Percentiles rank a stretch among this genome's conserved stretches.
phyloP scores from a whole-genome alignment of 2,329 filamentous ascomycete species.

The Curvularia lunata region DNA sequence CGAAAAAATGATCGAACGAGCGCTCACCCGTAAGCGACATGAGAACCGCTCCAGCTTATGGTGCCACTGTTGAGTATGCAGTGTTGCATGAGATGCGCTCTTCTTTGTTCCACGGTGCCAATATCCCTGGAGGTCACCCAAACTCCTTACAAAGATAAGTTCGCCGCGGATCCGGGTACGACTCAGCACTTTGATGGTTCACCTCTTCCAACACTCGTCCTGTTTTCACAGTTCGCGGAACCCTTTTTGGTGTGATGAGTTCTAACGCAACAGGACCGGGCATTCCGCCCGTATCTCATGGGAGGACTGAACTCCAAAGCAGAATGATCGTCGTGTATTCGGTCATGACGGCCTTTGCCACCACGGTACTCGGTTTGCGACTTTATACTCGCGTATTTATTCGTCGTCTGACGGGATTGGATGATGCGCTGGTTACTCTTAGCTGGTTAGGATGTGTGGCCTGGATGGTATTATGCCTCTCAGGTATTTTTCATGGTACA shows the following conservation, averaged over 20 bases:
- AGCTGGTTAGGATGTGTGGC: constrained; percentile 27
- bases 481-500: constrained; percentile 7
- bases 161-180: constrained; percentile 5
- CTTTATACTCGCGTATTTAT: constrained; percentile 28
- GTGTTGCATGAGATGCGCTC: constrained; percentile 7
- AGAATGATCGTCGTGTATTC: constrained; percentile 22
- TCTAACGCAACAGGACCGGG: constrained; percentile 10
- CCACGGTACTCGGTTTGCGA: constrained; percentile 19
- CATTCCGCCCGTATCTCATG: constrained; percentile 15
- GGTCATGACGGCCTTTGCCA: constrained; percentile 20
- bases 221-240: neutral
- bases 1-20: neutral
- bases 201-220: neutral
- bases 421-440: constrained; percentile 21
- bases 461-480: constrained; percentile 22
- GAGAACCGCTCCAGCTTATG: constrained; percentile 7
- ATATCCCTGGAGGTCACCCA: constrained; percentile 7
- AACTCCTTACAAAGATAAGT: constrained; percentile 16
- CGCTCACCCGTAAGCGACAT: constrained; percentile 2
- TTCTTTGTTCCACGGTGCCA: constrained; percentile 5
- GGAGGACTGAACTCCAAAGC: constrained; percentile 19
- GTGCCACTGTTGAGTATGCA: constrained; percentile 16
- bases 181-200: neutral
- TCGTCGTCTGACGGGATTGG: constrained; percentile 16
- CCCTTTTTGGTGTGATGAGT: constrained; percentile 6